These are phyloP conservation scores for Neoboletus magnificus DNA, from an alignment of 768 basidiomycete species.

Conservation along the genomic window DNA sequence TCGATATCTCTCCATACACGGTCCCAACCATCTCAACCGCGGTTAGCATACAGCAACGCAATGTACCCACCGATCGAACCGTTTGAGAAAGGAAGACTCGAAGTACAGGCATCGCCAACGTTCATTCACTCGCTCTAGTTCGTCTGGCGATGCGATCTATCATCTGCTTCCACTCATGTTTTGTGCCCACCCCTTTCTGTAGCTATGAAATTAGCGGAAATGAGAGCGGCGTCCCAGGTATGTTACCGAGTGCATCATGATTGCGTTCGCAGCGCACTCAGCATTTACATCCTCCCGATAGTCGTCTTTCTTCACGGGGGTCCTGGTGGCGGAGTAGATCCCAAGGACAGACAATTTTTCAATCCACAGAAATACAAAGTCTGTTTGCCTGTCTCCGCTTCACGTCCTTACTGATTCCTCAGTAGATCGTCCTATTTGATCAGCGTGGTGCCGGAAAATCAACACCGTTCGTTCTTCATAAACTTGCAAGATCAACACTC, in stretches of 20 bases:
- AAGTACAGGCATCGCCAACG: slow-evolving; percentile 53
- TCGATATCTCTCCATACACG: slow-evolving; percentile 13
- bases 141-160: slow-evolving; percentile 24
- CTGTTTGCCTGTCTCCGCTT: background rate
- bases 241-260: slow-evolving; percentile 6
- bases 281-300: slow-evolving; percentile 23
- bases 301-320: slow-evolving; percentile 86
- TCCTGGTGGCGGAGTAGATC: slow-evolving; percentile 73
- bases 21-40: slow-evolving; percentile 2
- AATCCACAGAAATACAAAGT: slow-evolving; percentile 85
- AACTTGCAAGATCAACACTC: background rate
- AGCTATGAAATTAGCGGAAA: slow-evolving; percentile 86
- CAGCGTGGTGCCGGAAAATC: slow-evolving; percentile 89
- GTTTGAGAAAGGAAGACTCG: slow-evolving; percentile 59
- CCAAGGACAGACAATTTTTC: slow-evolving; percentile 74
- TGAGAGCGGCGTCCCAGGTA: slow-evolving; percentile 71
- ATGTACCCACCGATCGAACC: slow-evolving; percentile 74
- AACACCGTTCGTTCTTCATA: slow-evolving; percentile 56
- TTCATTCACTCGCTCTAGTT: slow-evolving; percentile 71
- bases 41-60: background rate
- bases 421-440: slow-evolving; percentile 81
- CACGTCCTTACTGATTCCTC: background rate
- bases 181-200: background rate
- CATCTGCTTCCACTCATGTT: background rate
- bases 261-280: background rate